Percentiles rank a stretch among this genome's conserved stretches.
phyloP scores from a whole-genome alignment of 306 rosid genomes.

The Sechiopsis laciniata region DNA sequence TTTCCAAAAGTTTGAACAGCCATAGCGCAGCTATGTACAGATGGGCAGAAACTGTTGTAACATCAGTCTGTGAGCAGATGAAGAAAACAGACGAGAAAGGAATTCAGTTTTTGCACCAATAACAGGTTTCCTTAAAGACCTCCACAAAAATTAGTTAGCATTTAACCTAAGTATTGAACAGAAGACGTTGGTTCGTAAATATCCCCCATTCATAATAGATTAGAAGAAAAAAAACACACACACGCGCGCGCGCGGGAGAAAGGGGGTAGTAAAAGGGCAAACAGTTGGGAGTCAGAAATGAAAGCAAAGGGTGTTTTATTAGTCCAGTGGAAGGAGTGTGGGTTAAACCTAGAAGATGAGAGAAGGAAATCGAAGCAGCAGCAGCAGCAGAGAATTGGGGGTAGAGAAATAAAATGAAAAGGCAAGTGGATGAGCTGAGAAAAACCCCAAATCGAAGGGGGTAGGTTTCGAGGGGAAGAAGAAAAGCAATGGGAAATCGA shows the following conservation, averaged over 20 bases:
- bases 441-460: not conserved
- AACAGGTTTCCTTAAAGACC: not conserved
- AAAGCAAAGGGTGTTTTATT: not conserved
- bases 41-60: slow-evolving; percentile 24
- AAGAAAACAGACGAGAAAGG: not conserved
- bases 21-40: slow-evolving; percentile 32
- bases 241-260: too few species aligned
- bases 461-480: not conserved
- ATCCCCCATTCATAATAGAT: not conserved
- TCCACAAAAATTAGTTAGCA: not conserved
- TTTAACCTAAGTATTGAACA: not conserved
- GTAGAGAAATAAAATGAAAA: not conserved
- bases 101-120: not conserved
- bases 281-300: not conserved
- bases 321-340: not conserved
- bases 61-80: slow-evolving; percentile 26
- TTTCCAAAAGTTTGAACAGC: slow-evolving; percentile 37
- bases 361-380: slow-evolving; percentile 1
- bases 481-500: not conserved
- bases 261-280: not conserved
- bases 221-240: too few species aligned
- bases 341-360: not conserved
- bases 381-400: not conserved
- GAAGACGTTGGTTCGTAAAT: not conserved
- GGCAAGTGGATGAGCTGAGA: not conserved